These are phyloP conservation scores for Chaetomium olivaceum DNA, from an alignment of 2,329 filamentous ascomycete genomes.

Conservation along the genomic window DNA sequence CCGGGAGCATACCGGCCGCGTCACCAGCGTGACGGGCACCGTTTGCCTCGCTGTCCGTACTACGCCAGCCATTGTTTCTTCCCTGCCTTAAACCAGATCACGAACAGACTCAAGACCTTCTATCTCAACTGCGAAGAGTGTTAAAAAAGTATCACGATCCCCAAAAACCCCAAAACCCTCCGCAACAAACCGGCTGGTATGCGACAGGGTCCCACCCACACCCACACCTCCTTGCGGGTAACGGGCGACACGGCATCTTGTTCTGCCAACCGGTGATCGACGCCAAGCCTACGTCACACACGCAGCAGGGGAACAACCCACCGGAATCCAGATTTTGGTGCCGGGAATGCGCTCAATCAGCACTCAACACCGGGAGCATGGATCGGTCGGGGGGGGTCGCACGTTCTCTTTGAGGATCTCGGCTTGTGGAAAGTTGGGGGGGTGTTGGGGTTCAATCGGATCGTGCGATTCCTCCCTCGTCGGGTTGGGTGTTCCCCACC, in stretches of 20 bases:
- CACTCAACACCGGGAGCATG: background rate
- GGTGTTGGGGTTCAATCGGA: too few species aligned
- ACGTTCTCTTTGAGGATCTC: background rate
- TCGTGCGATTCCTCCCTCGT: too few species aligned
- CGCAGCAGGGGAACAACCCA: background rate
- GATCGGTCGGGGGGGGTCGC: background rate
- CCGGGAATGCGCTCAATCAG: background rate
- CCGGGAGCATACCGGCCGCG: constrained; percentile 8
- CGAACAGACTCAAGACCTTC: background rate
- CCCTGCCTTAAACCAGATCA: background rate
- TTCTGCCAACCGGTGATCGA: constrained; percentile 17
- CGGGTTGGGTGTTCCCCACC: too few species aligned
- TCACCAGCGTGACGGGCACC: background rate
- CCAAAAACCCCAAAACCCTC: background rate
- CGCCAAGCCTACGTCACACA: constrained; percentile 21
- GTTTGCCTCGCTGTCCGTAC: constrained; percentile 11
- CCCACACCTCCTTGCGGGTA: background rate
- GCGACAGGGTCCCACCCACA: background rate
- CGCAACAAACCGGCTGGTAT: background rate
- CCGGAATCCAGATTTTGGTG: constrained; percentile 17
- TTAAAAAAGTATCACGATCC: background rate
- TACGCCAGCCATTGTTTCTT: constrained; percentile 9
- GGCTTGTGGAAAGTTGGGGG: background rate
- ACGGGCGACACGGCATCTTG: constrained; percentile 8
- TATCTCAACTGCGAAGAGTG: background rate